Evolutionary conservation across 257 asterid genomes (phyloP), one percentile per base, ranked within the genome.

Genomic region (Lycium ferocissimum): DNA sequence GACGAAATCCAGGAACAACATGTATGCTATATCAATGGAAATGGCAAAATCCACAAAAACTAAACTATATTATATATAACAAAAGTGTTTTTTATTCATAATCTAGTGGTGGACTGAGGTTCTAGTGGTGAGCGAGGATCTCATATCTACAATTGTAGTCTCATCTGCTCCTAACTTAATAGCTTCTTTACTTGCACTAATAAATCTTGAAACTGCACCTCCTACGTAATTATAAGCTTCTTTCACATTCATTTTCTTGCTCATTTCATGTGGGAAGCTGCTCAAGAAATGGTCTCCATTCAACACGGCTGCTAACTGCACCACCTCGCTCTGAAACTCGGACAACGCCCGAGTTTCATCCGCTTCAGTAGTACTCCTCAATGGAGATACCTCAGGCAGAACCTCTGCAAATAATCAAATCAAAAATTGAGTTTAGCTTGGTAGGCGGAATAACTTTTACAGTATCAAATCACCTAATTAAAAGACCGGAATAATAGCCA

Each of bases 91-190:
- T 17, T 22, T 49, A 53, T 22, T 75, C 0, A n/a, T 1, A 10
- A 76, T 54, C 81, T 88, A 92, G 79, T 87, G 58, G 79, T 90
- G 93, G 49, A 66, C 56, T 9, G 93, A 85, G 56, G 95, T 88
- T 91, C 96, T 84, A 8, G 98, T 94, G 5, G 96, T 94, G 10
- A 94, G 92, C 20, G 98, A 94, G 45, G 97, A 86, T 87, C 96
- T 92, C 98, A 94, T 93, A 69, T 91, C 94, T 2, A 93, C 98
- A 79, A 93, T 93, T 56, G 94, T 92, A 9, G 98, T 92, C 63
- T 83, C 83, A 59, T 91, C 91, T 1, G 95, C 97, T 5, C 96
- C 98, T 85, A 93, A 85, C 75, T 86, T 87, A n/a, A 89, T 69
- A 22, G 98, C 98, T 87, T 94, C 93, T 85, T 91, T 91, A 90